A percentile compares a stretch with the other conserved stretches of the same genome.
Evolutionary conservation across 2,329 filamentous ascomycete genomes (phyloP).

Genomic region (Colletotrichum sp.): DNA sequence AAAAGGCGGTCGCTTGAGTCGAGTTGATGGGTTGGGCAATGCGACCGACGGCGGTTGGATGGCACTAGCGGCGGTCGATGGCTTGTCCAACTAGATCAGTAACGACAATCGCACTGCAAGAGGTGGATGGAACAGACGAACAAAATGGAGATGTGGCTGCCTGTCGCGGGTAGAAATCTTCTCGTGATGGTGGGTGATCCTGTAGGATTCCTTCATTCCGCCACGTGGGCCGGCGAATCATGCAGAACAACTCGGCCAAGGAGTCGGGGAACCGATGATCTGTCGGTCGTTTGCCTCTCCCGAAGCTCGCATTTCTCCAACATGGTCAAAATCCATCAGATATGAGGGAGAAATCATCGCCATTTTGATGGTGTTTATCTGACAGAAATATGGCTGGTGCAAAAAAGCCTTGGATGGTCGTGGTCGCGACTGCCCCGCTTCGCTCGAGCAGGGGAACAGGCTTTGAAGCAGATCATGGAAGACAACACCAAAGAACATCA

Average conservation of each 20-base stretch:
- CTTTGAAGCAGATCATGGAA: not conserved
- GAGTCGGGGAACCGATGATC: not conserved
- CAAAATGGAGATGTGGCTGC: not conserved
- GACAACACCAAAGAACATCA: not conserved
- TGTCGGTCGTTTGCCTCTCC: not conserved
- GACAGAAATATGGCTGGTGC: not conserved
- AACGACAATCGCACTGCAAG: not conserved
- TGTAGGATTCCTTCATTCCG: not conserved
- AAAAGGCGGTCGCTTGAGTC: not conserved
- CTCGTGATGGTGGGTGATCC: not conserved
- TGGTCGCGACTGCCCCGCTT: not conserved
- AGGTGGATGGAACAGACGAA: not conserved
- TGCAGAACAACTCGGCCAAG: not conserved
- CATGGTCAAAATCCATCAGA: not conserved
- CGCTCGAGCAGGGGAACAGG: not conserved
- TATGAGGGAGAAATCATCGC: not conserved
- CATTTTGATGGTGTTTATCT: not conserved
- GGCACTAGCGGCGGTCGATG: not conserved
- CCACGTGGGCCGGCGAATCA: not conserved
- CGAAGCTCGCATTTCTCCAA: not conserved
- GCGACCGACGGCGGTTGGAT: not conserved
- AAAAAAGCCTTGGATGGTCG: not conserved
- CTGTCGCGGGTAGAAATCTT: not conserved
- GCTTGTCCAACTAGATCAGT: not conserved
- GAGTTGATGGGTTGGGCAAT: not conserved